These are phyloP conservation scores for Pseudogymnoascus sp. DNA, from an alignment of 2,329 filamentous ascomycete species.

Conservation along the genomic window DNA sequence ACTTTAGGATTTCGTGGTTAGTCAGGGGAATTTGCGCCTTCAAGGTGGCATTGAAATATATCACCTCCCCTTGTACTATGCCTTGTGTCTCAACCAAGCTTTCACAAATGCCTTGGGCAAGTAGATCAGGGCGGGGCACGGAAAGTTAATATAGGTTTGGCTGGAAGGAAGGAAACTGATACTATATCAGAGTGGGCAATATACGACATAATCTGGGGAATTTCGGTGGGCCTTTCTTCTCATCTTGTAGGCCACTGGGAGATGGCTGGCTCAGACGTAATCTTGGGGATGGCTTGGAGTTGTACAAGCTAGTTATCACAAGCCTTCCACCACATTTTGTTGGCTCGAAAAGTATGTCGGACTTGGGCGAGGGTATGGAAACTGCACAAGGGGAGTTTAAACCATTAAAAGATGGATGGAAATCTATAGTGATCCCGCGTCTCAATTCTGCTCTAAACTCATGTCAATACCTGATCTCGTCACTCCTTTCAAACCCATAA, in stretches of 20 bases:
- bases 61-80: neutral
- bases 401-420: slow-evolving; percentile 2
- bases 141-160: neutral
- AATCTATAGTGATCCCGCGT: neutral
- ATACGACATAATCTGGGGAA: neutral
- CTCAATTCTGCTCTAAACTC: slow-evolving; percentile 2
- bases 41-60: neutral
- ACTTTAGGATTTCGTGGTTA: neutral
- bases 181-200: neutral
- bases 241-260: neutral
- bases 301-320: neutral
- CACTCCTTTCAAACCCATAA: slow-evolving; percentile 6
- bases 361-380: neutral
- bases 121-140: neutral
- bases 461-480: slow-evolving; percentile 5
- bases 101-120: neutral
- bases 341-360: neutral
- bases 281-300: neutral
- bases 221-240: neutral
- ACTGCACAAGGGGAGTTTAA: neutral
- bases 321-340: neutral
- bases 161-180: neutral
- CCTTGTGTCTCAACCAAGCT: neutral
- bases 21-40: neutral
- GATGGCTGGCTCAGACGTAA: neutral